A percentile compares a stretch with the other conserved stretches of the same genome.
Evolutionary conservation across 768 basidiomycete species (phyloP).

Genomic region (Asterophora lycoperdoides): DNA sequence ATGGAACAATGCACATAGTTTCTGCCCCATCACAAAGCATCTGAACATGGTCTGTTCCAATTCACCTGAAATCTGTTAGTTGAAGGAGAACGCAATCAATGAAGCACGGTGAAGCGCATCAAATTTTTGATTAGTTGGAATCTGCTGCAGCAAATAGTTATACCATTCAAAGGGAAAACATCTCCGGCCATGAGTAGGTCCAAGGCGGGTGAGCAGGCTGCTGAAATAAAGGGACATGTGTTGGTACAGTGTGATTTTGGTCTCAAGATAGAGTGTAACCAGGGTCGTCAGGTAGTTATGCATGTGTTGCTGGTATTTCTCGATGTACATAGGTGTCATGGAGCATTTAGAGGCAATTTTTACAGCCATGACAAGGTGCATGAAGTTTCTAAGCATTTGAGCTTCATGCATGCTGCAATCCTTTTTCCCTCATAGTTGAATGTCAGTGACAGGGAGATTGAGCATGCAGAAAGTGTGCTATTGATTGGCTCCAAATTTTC

Average conservation of each 20-base stretch:
- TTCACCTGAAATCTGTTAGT: no score
- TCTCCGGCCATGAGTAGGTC: conserved; percentile 34
- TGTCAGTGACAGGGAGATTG: conserved; percentile 33
- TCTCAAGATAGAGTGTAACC: conserved; percentile 25
- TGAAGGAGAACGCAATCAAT: no score
- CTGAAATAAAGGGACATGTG: conserved; percentile 37
- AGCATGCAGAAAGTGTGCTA: conserved; percentile 33
- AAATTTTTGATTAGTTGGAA: conserved; percentile 25
- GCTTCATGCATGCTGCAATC: conserved; percentile 6
- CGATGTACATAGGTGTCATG: conserved; percentile 19
- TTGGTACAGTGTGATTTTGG: conserved; percentile 30
- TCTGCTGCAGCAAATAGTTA: conserved; percentile 29
- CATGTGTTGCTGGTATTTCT: conserved; percentile 25
- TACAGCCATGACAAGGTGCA: conserved; percentile 33
- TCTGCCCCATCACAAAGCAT: conserved; percentile 22
- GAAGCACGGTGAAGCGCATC: conserved; percentile 1
- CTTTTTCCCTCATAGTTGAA: conserved; percentile 30
- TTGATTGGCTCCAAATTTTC: conserved; percentile 30
- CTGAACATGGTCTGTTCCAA: conserved; percentile 26
- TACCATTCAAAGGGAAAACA: conserved; percentile 32
- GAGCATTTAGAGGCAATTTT: conserved; percentile 24
- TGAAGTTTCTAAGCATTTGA: conserved; percentile 29
- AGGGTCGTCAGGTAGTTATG: conserved; percentile 27
- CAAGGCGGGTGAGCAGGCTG: conserved; percentile 26
- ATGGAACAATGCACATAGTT: no score